A percentile compares a stretch with the other conserved stretches of the same genome.
phyloP scores from a whole-genome alignment of 139 green algal genomes.

The Penium margaritaceum region DNA sequence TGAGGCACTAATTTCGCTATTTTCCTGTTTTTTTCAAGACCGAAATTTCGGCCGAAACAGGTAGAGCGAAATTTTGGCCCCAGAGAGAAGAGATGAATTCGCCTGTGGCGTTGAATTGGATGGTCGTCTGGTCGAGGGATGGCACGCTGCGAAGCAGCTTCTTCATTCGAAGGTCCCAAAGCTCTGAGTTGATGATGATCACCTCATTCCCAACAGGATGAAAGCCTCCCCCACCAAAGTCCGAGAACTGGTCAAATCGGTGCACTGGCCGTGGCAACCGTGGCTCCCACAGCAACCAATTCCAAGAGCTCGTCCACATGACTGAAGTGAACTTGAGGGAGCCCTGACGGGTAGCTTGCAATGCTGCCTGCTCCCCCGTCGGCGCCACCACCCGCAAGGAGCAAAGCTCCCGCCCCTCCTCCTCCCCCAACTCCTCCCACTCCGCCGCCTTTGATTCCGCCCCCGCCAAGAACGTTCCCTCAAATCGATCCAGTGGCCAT shows the following conservation, averaged over 20 bases:
- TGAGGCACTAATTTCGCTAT: too few species aligned
- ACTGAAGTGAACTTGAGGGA: slow-evolving; percentile 45
- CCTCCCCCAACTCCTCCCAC: too few species aligned
- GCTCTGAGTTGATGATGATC: slow-evolving; percentile 66
- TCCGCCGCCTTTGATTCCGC: too few species aligned
- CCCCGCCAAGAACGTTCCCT: too few species aligned
- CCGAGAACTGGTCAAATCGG: slow-evolving; percentile 63
- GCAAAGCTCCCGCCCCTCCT: too few species aligned
- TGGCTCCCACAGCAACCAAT: slow-evolving; percentile 60
- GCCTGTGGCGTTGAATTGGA: slow-evolving; percentile 49
- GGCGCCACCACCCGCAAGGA: too few species aligned
- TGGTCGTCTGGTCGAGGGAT: slow-evolving; percentile 53
- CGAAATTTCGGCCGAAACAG: too few species aligned
- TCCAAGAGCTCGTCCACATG: slow-evolving; percentile 59
- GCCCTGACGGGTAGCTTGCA: too few species aligned
- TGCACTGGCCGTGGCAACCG: slow-evolving; percentile 50
- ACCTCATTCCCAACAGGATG: slow-evolving; percentile 60
- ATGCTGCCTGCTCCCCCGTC: too few species aligned
- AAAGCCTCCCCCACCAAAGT: slow-evolving; percentile 54
- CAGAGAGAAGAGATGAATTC: slow-evolving; percentile 47
- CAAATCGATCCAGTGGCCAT: too few species aligned
- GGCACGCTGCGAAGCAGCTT: slow-evolving; percentile 63
- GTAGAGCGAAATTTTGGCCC: too few species aligned
- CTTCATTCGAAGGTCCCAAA: slow-evolving; percentile 65
- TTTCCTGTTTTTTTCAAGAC: too few species aligned